Conservation (phyloP, 1,284 basidiomycete genomes). For the Pisolithus thermaeus region DNA sequence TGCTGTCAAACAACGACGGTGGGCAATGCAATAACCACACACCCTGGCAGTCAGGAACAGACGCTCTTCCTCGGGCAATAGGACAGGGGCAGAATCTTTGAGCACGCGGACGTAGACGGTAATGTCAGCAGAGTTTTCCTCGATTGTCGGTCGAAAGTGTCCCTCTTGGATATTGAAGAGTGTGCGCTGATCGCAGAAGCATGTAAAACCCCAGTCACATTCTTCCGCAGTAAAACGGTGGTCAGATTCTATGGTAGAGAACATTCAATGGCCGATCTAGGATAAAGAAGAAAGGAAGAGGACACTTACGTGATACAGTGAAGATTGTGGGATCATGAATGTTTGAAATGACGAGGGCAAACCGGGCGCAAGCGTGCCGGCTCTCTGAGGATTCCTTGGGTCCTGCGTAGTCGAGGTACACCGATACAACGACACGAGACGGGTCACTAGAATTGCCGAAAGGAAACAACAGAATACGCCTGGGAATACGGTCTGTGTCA, state of each 20-base stretch:
- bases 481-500: conserved; percentile 28
- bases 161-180: conserved; percentile 85
- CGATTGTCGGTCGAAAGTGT: conserved; percentile 85
- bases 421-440: conserved; percentile 98
- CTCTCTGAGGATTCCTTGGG: conserved; percentile 97
- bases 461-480: conserved; percentile 97
- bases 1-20: neutral
- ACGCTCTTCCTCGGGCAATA: conserved; percentile 99
- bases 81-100: conserved; percentile 96
- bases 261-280: neutral
- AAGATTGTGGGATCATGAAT: conserved; percentile 91
- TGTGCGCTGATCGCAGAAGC: conserved; percentile 97
- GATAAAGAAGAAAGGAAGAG: neutral
- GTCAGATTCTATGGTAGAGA: conserved; percentile 77
- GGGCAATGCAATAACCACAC: conserved; percentile 9
- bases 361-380: conserved; percentile 99
- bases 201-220: conserved; percentile 99
- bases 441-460: conserved; percentile 99
- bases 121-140: conserved; percentile 90
- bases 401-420: conserved; percentile 99
- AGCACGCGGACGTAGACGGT: conserved; percentile 98
- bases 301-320: conserved; percentile 85
- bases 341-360: conserved; percentile 98
- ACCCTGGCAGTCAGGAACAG: conserved; percentile 95
- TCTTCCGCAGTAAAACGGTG: conserved; percentile 99